Conservation (phyloP, 306 rosid genomes). For the Hippophae tibetana region DNA sequence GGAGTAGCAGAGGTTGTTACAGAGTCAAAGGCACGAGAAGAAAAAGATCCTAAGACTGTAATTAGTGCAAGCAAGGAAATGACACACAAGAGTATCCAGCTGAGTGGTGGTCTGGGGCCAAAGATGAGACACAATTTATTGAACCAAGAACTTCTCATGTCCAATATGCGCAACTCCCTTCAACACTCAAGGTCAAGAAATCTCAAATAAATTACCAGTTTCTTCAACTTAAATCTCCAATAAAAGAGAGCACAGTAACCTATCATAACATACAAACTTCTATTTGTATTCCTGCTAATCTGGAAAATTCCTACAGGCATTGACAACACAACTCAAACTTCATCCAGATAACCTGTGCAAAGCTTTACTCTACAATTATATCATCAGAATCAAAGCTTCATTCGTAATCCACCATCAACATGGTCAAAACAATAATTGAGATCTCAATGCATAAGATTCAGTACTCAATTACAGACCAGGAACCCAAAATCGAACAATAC, state of each 20-base stretch:
- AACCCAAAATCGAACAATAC: conserved; percentile 10
- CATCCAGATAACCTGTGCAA: background rate
- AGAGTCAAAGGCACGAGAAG: conserved; percentile 48
- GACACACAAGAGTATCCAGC: conserved; percentile 62
- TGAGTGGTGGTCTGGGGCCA: conserved; percentile 66
- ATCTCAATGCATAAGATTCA: conserved; percentile 5
- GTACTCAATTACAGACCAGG: conserved; percentile 20
- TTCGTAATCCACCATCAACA: conserved; percentile 10
- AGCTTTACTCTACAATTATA: conserved; percentile 9
- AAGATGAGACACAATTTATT: conserved; percentile 51
- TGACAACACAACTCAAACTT: conserved; percentile 32
- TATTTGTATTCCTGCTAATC: conserved; percentile 28
- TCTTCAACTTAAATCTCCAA: conserved; percentile 36
- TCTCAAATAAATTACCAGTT: conserved; percentile 26
- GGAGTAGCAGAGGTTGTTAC: conserved; percentile 32
- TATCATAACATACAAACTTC: conserved; percentile 33
- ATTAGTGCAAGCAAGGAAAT: conserved; percentile 60
- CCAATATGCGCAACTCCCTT: conserved; percentile 35
- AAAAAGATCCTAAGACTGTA: conserved; percentile 58
- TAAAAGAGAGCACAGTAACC: conserved; percentile 37
- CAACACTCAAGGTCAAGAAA: conserved; percentile 18
- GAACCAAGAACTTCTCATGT: conserved; percentile 88
- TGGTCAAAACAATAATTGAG: conserved; percentile 12
- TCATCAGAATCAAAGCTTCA: conserved; percentile 21
- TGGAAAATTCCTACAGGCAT: conserved; percentile 32